These are phyloP conservation scores for Parasitella parasitica DNA, from an alignment of 371 early-diverging fungal genomes.

Conservation along the genomic window DNA sequence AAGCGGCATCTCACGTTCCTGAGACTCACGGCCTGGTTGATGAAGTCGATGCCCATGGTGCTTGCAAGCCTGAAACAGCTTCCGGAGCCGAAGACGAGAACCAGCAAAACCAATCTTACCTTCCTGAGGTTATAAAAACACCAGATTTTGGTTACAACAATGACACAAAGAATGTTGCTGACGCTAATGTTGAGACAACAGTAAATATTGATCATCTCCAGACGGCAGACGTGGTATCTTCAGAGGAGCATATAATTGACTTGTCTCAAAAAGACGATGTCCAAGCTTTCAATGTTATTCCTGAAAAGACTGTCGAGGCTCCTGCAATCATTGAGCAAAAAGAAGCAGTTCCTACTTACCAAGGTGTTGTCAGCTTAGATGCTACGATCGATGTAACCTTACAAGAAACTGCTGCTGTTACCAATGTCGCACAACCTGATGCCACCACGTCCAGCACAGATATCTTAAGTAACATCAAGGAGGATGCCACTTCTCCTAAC, in stretches of 20 bases:
- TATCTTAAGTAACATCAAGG: background rate
- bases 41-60: background rate
- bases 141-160: background rate
- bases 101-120: no score
- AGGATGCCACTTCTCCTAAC: background rate
- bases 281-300: background rate
- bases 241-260: background rate
- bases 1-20: background rate
- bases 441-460: background rate
- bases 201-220: background rate
- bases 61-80: conserved; percentile 5
- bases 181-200: background rate
- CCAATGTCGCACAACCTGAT: background rate
- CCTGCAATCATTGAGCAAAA: background rate
- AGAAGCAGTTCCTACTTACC: background rate
- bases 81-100: background rate
- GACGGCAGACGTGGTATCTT: background rate
- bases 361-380: background rate
- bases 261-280: background rate
- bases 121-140: background rate
- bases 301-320: background rate
- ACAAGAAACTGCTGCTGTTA: background rate
- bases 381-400: background rate
- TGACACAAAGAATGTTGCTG: background rate
- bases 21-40: background rate